A percentile compares a stretch with the other conserved stretches of the same genome.
These are phyloP conservation scores for Entomortierella parvispora DNA, from an alignment of 192 early-diverging fungal species.

Conservation along the genomic window DNA sequence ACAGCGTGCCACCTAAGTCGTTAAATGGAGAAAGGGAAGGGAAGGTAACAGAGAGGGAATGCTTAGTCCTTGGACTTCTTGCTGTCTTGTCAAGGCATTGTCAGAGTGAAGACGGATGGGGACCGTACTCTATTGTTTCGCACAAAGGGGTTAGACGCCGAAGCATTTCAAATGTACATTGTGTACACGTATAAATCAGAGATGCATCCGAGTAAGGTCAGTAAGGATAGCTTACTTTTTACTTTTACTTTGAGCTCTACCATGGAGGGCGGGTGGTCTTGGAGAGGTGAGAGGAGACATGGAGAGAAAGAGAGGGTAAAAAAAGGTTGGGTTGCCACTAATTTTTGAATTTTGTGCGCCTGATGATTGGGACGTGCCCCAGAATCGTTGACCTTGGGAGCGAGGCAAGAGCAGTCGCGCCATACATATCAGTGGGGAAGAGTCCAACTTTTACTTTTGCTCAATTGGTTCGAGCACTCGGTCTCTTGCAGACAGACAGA, in stretches of 20 bases:
- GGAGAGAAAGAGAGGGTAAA: not conserved
- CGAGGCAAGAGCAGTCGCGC: too few species aligned
- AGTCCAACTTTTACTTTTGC: too few species aligned
- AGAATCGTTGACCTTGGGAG: not conserved
- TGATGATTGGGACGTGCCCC: not conserved
- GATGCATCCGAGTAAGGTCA: not conserved
- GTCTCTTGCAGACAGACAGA: too few species aligned
- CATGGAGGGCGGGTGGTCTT: not conserved
- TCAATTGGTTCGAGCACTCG: too few species aligned
- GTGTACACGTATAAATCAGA: not conserved
- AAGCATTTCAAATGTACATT: too few species aligned
- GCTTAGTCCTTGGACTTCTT: not conserved
- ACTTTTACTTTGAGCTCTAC: slow-evolving; percentile 36
- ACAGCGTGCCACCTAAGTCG: slow-evolving; percentile 76
- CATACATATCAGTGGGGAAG: too few species aligned
- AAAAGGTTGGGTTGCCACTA: slow-evolving; percentile 3
- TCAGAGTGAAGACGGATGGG: too few species aligned
- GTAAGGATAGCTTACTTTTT: slow-evolving; percentile 47
- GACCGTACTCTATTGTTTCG: too few species aligned
- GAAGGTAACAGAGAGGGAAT: not conserved
- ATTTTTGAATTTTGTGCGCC: not conserved
- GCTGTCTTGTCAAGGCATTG: not conserved
- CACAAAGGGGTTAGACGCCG: too few species aligned
- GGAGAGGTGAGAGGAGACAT: too few species aligned
- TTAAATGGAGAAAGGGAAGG: not conserved